A percentile compares a stretch with the other conserved stretches of the same genome.
Conservation (phyloP, 495 filamentous ascomycete species). For the Neurospora hispaniola region DNA sequence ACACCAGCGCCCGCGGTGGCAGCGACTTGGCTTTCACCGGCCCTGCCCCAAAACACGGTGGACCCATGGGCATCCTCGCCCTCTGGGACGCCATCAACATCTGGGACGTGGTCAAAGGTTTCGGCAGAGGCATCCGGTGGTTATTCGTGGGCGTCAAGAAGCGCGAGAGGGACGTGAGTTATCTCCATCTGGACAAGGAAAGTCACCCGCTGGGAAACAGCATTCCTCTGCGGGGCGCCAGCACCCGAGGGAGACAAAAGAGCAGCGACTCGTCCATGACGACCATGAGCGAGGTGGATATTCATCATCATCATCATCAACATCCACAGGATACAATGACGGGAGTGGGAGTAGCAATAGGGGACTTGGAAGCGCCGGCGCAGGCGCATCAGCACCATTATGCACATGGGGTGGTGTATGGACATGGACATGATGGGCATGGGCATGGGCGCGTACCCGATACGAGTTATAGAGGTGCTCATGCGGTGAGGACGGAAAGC, state of each 20-base stretch:
- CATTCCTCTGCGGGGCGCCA: not conserved
- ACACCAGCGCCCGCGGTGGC: conserved; percentile 14
- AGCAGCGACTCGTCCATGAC: not conserved
- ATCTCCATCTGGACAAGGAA: conserved; percentile 6
- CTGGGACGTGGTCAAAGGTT: conserved; percentile 73
- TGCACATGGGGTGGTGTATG: not conserved
- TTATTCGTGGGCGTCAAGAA: conserved; percentile 58
- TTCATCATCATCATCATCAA: not conserved
- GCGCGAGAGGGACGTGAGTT: conserved; percentile 35
- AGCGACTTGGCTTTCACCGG: conserved; percentile 33
- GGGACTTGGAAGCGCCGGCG: not conserved
- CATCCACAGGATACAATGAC: too few species aligned
- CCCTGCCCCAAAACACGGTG: conserved; percentile 42
- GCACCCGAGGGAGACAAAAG: not conserved
- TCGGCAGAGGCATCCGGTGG: conserved; percentile 71
- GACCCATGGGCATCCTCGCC: conserved; percentile 50
- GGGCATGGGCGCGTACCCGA: not conserved
- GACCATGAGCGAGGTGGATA: not conserved
- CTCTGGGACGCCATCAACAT: conserved; percentile 65
- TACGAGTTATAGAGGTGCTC: not conserved
- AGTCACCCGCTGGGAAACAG: not conserved
- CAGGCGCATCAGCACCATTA: not conserved
- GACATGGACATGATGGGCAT: not conserved
- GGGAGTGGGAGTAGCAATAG: not conserved
- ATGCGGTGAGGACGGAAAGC: not conserved